Evolutionary conservation across 306 rosid species (phyloP).

Genomic region (Vigna reflexopilosa): DNA sequence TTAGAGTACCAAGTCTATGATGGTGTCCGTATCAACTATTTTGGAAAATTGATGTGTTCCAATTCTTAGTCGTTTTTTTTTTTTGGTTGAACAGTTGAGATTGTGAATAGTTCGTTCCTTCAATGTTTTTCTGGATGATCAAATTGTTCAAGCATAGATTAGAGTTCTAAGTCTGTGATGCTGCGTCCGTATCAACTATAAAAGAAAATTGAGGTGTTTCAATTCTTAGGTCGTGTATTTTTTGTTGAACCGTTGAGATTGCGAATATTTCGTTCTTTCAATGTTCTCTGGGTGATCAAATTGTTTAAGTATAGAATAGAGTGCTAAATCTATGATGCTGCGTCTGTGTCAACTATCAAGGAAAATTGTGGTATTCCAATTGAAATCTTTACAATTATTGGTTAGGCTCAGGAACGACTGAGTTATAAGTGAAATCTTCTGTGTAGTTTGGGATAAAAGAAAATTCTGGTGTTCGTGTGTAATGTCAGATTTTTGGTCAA

Average conservation of each 20-base stretch:
- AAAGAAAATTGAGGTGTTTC: slow-evolving; percentile 5
- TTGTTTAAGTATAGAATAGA: slow-evolving; percentile 15
- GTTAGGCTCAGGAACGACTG: slow-evolving; percentile 20
- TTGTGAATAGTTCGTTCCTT: slow-evolving; percentile 5
- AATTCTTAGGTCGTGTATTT: neutral
- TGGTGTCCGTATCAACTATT: neutral
- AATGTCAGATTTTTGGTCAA: slow-evolving; percentile 15
- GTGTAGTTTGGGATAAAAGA: neutral
- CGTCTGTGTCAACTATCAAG: neutral
- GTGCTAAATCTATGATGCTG: slow-evolving; percentile 12
- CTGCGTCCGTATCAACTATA: neutral
- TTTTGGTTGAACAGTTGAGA: neutral
- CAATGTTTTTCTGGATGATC: slow-evolving; percentile 5
- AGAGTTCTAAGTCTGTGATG: slow-evolving; percentile 18
- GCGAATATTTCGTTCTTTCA: slow-evolving; percentile 4
- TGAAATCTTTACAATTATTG: slow-evolving; percentile 9
- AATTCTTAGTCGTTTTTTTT: neutral
- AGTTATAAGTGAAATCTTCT: slow-evolving; percentile 15
- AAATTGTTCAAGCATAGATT: slow-evolving; percentile 3
- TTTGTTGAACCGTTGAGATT: neutral
- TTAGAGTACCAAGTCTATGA: slow-evolving; percentile 17
- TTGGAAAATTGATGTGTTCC: neutral
- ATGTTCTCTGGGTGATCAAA: slow-evolving; percentile 10
- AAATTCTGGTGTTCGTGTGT: slow-evolving; percentile 10
- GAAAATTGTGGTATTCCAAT: slow-evolving; percentile 7